These are phyloP conservation scores for Boletus sp. DNA, from an alignment of 768 basidiomycete genomes.

Conservation along the genomic window DNA sequence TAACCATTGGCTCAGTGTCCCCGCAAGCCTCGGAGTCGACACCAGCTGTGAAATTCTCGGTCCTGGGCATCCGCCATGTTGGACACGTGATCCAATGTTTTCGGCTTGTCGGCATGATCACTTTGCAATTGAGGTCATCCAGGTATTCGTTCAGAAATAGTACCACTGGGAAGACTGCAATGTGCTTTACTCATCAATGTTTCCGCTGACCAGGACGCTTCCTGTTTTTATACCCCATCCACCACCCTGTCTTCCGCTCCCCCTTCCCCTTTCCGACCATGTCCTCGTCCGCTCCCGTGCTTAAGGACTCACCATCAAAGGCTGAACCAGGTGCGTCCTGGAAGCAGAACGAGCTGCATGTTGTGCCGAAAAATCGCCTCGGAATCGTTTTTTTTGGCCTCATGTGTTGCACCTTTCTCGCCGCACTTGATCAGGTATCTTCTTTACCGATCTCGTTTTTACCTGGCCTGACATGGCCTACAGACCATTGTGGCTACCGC, in stretches of 20 bases:
- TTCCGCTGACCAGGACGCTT: background rate
- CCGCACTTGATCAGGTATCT: conserved; percentile 47
- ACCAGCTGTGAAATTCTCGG: background rate
- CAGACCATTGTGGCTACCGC: conserved; percentile 50
- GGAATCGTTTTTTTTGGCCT: conserved; percentile 43
- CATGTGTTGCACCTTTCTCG: conserved; percentile 43
- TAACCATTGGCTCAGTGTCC: background rate
- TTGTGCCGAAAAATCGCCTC: conserved; percentile 43
- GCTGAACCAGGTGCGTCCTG: conserved; percentile 34
- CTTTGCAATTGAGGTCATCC: background rate
- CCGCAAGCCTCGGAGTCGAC: background rate
- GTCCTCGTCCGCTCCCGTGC: conserved; percentile 1
- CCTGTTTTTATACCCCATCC: background rate
- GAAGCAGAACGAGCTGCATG: conserved; percentile 40
- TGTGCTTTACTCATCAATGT: background rate
- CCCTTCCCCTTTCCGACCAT: background rate
- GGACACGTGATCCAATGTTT: background rate
- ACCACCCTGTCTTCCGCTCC: background rate
- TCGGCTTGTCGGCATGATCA: conserved; percentile 8
- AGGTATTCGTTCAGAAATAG: conserved; percentile 11
- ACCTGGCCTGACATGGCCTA: background rate
- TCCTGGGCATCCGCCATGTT: no score
- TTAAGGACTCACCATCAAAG: conserved; percentile 2
- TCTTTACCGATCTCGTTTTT: background rate
- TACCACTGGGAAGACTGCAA: conserved; percentile 4